These are phyloP conservation scores for Colletotrichum neosansevieriae DNA, from an alignment of 2,329 filamentous ascomycete genomes.

Conservation along the genomic window DNA sequence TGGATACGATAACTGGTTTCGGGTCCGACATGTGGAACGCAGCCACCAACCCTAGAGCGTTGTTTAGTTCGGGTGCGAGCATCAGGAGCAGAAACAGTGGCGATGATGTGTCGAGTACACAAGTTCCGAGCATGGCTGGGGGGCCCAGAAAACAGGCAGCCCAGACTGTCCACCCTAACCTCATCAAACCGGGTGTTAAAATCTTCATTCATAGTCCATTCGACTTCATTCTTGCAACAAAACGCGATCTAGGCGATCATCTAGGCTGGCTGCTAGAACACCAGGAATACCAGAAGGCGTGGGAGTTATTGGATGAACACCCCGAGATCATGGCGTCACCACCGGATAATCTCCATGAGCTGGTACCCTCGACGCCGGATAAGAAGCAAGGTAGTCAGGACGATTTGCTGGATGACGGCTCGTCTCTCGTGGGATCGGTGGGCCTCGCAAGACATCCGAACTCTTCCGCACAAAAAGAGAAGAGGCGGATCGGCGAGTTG, in stretches of 20 bases:
- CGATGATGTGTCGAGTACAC: constrained; percentile 67
- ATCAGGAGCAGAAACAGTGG: constrained; percentile 72
- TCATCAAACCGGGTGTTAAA: constrained; percentile 71
- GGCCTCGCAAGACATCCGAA: constrained; percentile 31
- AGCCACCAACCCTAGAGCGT: constrained; percentile 85
- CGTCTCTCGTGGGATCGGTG: constrained; percentile 73
- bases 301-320: constrained; percentile 89
- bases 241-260: constrained; percentile 87
- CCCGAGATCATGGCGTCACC: constrained; percentile 74
- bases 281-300: constrained; percentile 84
- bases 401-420: constrained; percentile 81
- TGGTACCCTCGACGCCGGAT: constrained; percentile 55
- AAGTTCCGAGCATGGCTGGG: constrained; percentile 53
- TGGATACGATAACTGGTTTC: constrained; percentile 80
- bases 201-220: constrained; percentile 97
- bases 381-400: constrained; percentile 57
- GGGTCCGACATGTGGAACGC: constrained; percentile 89
- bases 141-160: constrained; percentile 46
- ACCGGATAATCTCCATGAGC: constrained; percentile 55
- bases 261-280: constrained; percentile 87
- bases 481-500: constrained; percentile 88
- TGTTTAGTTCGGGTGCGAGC: constrained; percentile 90
- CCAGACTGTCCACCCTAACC: constrained; percentile 60
- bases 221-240: constrained; percentile 93
- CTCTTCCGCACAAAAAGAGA: constrained; percentile 79